These are phyloP conservation scores for Penicillium decumbens DNA, from an alignment of 2,329 filamentous ascomycete genomes.

Conservation along the genomic window DNA sequence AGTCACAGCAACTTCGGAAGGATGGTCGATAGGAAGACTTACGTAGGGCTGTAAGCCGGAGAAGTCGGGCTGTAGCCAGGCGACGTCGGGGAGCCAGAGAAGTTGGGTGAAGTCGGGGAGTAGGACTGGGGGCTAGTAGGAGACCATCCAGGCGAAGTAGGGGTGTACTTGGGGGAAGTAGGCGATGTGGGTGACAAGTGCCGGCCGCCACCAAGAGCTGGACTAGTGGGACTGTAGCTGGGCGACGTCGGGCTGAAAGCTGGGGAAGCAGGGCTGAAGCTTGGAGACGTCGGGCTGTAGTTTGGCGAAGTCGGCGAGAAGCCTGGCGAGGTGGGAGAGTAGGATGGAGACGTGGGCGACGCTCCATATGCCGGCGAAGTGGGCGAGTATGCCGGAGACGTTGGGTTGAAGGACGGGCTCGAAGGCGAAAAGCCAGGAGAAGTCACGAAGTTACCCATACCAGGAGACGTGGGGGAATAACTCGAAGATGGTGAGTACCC, in stretches of 20 bases:
- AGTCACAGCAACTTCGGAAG: constrained; percentile 8
- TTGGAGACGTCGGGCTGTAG: constrained; percentile 58
- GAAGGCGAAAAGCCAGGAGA: constrained; percentile 53
- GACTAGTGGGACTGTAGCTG: constrained; percentile 54
- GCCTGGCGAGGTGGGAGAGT: constrained; percentile 53
- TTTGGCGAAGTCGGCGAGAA: constrained; percentile 57
- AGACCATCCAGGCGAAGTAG: constrained; percentile 51
- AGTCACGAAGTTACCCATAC: constrained; percentile 52
- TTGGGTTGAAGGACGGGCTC: constrained; percentile 52
- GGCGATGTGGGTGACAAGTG: constrained; percentile 45
- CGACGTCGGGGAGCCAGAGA: constrained; percentile 44
- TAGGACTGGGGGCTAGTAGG: constrained; percentile 47
- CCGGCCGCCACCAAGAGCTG: constrained; percentile 42
- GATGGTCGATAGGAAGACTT: constrained; percentile 19
- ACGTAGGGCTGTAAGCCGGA: constrained; percentile 43
- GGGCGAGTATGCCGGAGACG: constrained; percentile 66
- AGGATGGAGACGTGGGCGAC: constrained; percentile 58
- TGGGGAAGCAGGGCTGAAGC: constrained; percentile 50
- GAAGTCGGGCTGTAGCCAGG: constrained; percentile 45
- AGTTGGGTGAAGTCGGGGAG: constrained; percentile 49
- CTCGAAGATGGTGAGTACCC: constrained; percentile 58
- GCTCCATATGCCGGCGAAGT: constrained; percentile 66
- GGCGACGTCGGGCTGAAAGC: constrained; percentile 56
- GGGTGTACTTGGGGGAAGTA: constrained; percentile 53
- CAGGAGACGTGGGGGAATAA: constrained; percentile 74